These are phyloP conservation scores for Geotrichum bryndzae DNA, from an alignment of 1,139 yeast genomes.

Conservation along the genomic window DNA sequence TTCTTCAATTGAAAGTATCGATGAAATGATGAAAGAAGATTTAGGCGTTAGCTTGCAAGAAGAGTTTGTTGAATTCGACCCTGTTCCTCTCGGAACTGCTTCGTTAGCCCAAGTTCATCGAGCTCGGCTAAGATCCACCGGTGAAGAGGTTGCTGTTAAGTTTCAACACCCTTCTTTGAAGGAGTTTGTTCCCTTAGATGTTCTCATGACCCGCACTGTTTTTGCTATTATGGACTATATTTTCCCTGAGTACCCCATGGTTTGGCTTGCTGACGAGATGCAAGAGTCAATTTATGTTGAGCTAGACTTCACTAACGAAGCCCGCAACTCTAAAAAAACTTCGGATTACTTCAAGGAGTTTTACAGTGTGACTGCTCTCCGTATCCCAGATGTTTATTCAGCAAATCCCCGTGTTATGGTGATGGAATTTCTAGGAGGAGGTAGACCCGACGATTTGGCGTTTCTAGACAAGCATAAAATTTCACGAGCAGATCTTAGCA, in stretches of 20 bases:
- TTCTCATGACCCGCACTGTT: conserved; percentile 68
- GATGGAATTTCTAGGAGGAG: conserved; percentile 82
- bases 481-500: conserved; percentile 69
- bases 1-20: conserved; percentile 65
- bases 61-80: conserved; percentile 59
- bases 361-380: conserved; percentile 60
- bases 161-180: conserved; percentile 86
- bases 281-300: conserved; percentile 82
- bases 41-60: conserved; percentile 60
- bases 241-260: conserved; percentile 88
- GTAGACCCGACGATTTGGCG: conserved; percentile 69
- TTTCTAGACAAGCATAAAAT: conserved; percentile 60
- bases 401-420: conserved; percentile 68
- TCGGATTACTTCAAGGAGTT: conserved; percentile 56
- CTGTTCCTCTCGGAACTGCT: conserved; percentile 86
- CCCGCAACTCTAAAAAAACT: conserved; percentile 68
- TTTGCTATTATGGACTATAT: conserved; percentile 67
- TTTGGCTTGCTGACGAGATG: conserved; percentile 92
- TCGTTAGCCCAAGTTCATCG: conserved; percentile 92
- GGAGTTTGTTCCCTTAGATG: conserved; percentile 87
- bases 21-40: conserved; percentile 60
- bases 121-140: conserved; percentile 56
- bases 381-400: conserved; percentile 66
- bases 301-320: conserved; percentile 81
- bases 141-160: conserved; percentile 83